A percentile compares a stretch with the other conserved stretches of the same genome.
These are phyloP conservation scores for Hypoxylon sp. DNA, from an alignment of 2,329 filamentous ascomycete genomes.

Conservation along the genomic window DNA sequence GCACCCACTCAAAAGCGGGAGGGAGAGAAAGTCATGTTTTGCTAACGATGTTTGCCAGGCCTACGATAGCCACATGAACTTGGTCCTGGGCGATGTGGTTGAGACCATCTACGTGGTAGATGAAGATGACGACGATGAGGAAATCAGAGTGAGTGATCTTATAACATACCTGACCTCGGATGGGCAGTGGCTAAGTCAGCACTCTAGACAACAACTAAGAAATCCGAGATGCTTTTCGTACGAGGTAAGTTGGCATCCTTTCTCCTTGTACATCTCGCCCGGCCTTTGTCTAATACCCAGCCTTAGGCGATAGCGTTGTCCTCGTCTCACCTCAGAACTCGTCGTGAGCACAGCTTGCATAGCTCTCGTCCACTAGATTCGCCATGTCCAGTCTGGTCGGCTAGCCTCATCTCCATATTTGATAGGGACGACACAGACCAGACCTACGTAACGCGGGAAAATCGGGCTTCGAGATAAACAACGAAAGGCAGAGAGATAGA, in stretches of 20 bases:
- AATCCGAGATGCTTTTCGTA: constrained; percentile 98
- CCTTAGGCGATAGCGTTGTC: constrained; percentile 73
- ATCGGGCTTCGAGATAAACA: background rate
- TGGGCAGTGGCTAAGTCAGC: background rate
- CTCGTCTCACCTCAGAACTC: constrained; percentile 71
- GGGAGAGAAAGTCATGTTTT: too few relatives aligned
- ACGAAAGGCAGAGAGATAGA: constrained; percentile 1
- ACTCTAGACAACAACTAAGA: constrained; percentile 86
- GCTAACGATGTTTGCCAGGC: constrained; percentile 65
- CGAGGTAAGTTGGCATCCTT: constrained; percentile 72
- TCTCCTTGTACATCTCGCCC: constrained; percentile 35
- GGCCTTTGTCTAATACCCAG: constrained; percentile 35
- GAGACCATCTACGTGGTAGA: constrained; percentile 96
- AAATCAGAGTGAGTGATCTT: constrained; percentile 68
- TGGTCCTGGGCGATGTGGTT: constrained; percentile 94
- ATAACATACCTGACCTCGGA: too few relatives aligned
- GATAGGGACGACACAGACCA: background rate
- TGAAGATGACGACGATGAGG: constrained; percentile 83
- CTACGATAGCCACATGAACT: constrained; percentile 97
- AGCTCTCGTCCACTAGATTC: background rate
- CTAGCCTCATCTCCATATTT: background rate
- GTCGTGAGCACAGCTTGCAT: constrained; percentile 43
- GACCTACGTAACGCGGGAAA: background rate
- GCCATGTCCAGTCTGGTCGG: background rate
- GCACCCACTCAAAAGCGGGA: too few relatives aligned